phyloP scores from a whole-genome alignment of 108 stramenopile genomes.

The Craspedostauros australis region DNA sequence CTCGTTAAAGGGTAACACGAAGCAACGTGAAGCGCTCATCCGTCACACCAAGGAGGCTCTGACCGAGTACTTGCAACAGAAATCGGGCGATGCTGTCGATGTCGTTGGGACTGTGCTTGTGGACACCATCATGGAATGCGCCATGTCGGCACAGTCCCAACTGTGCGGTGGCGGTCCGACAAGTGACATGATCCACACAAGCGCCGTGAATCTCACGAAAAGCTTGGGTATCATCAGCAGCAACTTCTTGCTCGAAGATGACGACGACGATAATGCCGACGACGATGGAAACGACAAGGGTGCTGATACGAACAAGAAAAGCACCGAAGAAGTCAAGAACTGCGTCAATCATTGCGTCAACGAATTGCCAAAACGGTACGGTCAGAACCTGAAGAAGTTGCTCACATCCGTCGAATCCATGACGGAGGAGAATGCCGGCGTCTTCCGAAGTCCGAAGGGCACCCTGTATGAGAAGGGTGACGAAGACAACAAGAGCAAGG shows the following conservation, averaged over 20 bases:
- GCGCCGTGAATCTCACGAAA: constrained; percentile 48
- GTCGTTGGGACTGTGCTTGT: too few relatives aligned
- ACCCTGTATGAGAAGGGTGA: constrained; percentile 8
- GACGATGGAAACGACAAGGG: constrained; percentile 46
- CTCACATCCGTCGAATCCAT: constrained; percentile 11
- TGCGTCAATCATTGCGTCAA: too few relatives aligned
- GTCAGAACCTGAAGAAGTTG: background rate
- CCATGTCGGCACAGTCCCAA: background rate
- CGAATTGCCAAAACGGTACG: constrained; percentile 16
- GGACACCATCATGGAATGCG: too few relatives aligned
- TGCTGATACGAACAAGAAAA: constrained; percentile 1
- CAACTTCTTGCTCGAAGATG: constrained; percentile 37
- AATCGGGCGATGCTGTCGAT: too few relatives aligned
- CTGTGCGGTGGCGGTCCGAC: constrained; percentile 17
- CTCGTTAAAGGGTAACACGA: constrained; percentile 16
- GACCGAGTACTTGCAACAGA: too few relatives aligned
- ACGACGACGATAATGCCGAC: constrained; percentile 41
- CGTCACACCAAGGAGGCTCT: constrained; percentile 7
- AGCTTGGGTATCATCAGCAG: constrained; percentile 56
- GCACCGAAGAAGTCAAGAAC: too few relatives aligned
- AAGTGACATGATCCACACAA: constrained; percentile 39
- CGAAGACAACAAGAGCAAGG: background rate
- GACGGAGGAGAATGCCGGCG: constrained; percentile 9
- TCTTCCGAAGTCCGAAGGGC: constrained; percentile 22
- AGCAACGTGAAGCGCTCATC: constrained; percentile 26